A percentile compares a stretch with the other conserved stretches of the same genome.
phyloP scores from a whole-genome alignment of 257 asterid genomes.

The Solanum acaule region DNA sequence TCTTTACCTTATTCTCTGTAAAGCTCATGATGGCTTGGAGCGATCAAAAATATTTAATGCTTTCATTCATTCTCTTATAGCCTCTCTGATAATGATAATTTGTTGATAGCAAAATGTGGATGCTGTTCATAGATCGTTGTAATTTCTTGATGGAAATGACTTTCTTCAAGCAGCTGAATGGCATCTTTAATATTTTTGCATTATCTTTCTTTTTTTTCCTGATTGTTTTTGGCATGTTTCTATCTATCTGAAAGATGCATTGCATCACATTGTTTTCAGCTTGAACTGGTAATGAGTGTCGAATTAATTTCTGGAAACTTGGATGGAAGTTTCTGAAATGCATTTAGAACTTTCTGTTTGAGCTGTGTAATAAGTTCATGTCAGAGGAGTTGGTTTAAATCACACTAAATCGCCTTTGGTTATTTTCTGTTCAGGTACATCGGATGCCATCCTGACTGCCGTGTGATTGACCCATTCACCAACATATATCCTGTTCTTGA shows the following conservation, averaged over 20 bases:
- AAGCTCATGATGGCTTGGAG: not conserved
- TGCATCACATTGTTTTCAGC: not conserved
- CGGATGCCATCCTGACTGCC: constrained; percentile 35
- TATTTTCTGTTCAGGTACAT: constrained; percentile 43
- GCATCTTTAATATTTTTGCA: not conserved
- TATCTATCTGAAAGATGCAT: not conserved
- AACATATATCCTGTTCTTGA: constrained; percentile 71
- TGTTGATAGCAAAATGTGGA: not conserved
- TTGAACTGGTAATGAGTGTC: not conserved
- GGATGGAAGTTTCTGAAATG: not conserved
- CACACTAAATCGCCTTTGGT: not conserved
- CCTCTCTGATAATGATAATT: not conserved
- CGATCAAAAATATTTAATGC: not conserved
- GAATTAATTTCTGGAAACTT: not conserved
- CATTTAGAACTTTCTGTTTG: not conserved
- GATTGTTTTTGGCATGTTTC: not conserved
- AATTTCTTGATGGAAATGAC: not conserved
- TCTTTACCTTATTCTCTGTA: not conserved
- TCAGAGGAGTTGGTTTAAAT: not conserved
- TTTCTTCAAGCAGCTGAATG: not conserved
- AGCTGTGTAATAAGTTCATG: not conserved
- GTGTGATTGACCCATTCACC: constrained; percentile 71
- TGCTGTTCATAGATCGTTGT: not conserved
- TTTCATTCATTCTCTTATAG: not conserved
- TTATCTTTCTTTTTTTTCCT: not conserved